These are phyloP conservation scores for Gigaspora rosea DNA, from an alignment of 192 early-diverging fungal species.

Conservation along the genomic window DNA sequence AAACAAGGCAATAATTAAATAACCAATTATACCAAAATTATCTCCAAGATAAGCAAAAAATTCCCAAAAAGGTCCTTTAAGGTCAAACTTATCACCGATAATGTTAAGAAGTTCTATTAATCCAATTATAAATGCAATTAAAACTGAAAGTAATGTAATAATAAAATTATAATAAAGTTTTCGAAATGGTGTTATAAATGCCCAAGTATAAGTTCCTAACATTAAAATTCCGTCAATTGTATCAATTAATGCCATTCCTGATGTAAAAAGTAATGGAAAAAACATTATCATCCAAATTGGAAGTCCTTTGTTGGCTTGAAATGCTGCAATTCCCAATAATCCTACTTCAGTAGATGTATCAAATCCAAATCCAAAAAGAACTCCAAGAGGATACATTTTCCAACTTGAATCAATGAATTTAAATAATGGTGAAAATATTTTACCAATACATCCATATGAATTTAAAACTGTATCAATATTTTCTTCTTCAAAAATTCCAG, in stretches of 20 bases:
- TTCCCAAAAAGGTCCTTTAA: slow-evolving; percentile 46
- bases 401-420: slow-evolving; percentile 55
- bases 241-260: slow-evolving; percentile 70
- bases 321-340: slow-evolving; percentile 59
- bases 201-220: slow-evolving; percentile 64
- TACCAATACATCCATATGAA: slow-evolving; percentile 43
- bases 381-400: slow-evolving; percentile 69
- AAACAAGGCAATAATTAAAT: slow-evolving; percentile 50
- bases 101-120: slow-evolving; percentile 56
- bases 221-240: slow-evolving; percentile 71
- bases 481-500: slow-evolving; percentile 41
- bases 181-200: slow-evolving; percentile 58
- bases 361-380: slow-evolving; percentile 71
- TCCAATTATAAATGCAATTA: slow-evolving; percentile 61
- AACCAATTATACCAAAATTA: slow-evolving; percentile 55
- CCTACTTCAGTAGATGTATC: slow-evolving; percentile 72
- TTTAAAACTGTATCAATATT: slow-evolving; percentile 43
- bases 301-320: slow-evolving; percentile 50
- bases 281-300: slow-evolving; percentile 55
- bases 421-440: slow-evolving; percentile 54
- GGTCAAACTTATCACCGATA: slow-evolving; percentile 45
- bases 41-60: slow-evolving; percentile 46
- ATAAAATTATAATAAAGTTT: slow-evolving; percentile 71
- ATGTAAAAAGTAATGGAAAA: slow-evolving; percentile 65
- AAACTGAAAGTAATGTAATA: slow-evolving; percentile 61